Base-by-base conservation (phyloP, 148 eudicot species). In the Cornus kousa region DNA sequence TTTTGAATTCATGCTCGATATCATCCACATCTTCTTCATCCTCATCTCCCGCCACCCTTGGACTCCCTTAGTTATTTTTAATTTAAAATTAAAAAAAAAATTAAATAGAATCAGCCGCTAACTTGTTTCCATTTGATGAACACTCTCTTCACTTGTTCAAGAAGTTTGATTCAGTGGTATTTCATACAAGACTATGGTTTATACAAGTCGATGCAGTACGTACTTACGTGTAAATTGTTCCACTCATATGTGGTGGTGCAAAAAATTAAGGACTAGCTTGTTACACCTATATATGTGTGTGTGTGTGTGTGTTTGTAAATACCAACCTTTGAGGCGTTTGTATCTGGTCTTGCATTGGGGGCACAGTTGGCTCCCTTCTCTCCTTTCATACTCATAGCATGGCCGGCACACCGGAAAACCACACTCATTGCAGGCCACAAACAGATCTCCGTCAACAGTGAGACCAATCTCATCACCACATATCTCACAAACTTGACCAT, bases 281-380 rank as follows among this genome's bases (percentile, higher is more conserved):
- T 4, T 39, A 39, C 7, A 39, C 7, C 8, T 43, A 43, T 43
- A 43, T 43, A n/a, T n/a, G n/a, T n/a, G n/a, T n/a, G n/a, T n/a
- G n/a, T n/a, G n/a, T n/a, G n/a, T n/a, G n/a, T n/a, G n/a, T n/a
- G n/a, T n/a, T n/a, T n/a, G 7, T 4, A 39, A 4, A 39, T 39
- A 39, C 7, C 12, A 85, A 91, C 98, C 97, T 90, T 93, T 95
- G 79, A 93, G 93, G 66, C 98, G 89, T 86, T 93, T 95, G 93
- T 93, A 95, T 89, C 97, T 87, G 80, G 99, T 96, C 81, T 89
- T 96, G 93, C 99, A 96, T 83, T 96, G 99, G 3, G 99, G 99
- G 73, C 99, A 96, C 48, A 77, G 74, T 79, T 96, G 99, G 80
- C 78, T 89, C 70, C 99, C 99, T 80, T 96, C 99, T 81, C 98